Percentiles rank a stretch among this genome's conserved stretches.
phyloP scores from a whole-genome alignment of 1,139 yeast genomes.

The Candida labiduridarum region DNA sequence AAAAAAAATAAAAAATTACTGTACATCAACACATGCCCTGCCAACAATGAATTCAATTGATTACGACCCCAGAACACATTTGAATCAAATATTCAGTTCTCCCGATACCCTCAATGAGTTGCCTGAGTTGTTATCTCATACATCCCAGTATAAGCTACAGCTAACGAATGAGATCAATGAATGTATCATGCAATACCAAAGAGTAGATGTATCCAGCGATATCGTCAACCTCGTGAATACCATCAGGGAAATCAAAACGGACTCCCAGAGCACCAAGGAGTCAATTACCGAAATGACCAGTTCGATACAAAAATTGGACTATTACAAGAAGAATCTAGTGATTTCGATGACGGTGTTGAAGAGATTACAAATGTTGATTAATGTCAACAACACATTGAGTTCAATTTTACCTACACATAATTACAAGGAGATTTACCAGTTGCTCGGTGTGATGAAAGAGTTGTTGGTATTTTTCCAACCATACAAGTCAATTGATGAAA shows the following conservation, averaged over 20 bases:
- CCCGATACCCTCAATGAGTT: constrained; percentile 49
- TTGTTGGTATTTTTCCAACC: constrained; percentile 76
- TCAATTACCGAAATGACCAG: constrained; percentile 72
- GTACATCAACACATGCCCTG: neutral
- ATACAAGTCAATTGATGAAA: constrained; percentile 81
- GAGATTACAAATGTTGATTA: constrained; percentile 81
- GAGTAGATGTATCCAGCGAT: constrained; percentile 9
- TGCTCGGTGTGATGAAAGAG: constrained; percentile 78
- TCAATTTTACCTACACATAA: constrained; percentile 45
- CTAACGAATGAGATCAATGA: constrained; percentile 44
- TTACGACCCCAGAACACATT: constrained; percentile 28
- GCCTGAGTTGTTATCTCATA: constrained; percentile 44
- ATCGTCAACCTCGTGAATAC: constrained; percentile 6
- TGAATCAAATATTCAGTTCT: constrained; percentile 39
- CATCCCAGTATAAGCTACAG: constrained; percentile 46
- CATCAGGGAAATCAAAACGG: constrained; percentile 23
- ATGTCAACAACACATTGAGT: constrained; percentile 71
- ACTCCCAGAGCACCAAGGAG: constrained; percentile 51
- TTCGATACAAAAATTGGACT: constrained; percentile 77
- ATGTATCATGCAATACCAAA: constrained; percentile 6
- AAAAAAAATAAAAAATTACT: constrained; percentile 1
- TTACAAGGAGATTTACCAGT: constrained; percentile 67
- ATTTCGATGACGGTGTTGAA: constrained; percentile 83
- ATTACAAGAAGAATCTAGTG: constrained; percentile 79
- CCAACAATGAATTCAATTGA: constrained; percentile 18